Evolutionary conservation across 352 stramenopile genomes (phyloP), one percentile per base, ranked within the genome.

Genomic region (Globisporangium takayamanum): DNA sequence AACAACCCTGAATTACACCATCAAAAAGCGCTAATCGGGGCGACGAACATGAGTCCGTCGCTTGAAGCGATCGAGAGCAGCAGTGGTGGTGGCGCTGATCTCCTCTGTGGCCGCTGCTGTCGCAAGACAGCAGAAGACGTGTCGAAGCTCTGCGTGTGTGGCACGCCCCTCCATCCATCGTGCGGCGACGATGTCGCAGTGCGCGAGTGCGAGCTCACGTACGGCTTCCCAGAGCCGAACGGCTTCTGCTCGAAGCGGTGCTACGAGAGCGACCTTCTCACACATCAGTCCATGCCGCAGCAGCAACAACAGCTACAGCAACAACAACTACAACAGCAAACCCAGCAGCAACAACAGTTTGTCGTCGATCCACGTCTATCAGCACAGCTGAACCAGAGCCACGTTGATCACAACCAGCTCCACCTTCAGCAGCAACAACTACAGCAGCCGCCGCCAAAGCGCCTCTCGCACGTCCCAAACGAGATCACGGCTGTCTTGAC

Each of bases 401-500:
- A 39, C 33, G 33, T 39, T 12, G 33, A 39, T 12, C 33, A 10
- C 10, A 10, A 39, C 1, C 33, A 39, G 33, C 33, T 39, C 33
- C 33, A 39, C 10, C 33, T 39, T 39, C 33, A 49, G 45, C 51
- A 50, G 55, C 39, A 57, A 26, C 52, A 51, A 10, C 37, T 11
- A 18, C 50, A 18, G 5, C 50, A 51, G 18, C 36, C 18, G 14
- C 33, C 1, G 30, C 50, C 8, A 28, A 56, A 64, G 45, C 42
- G 44, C 2, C 14, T 51, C 20, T 36, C 50, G 45, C 25, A 60
- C 46, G 58, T 89, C 39, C 80, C 83, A 2, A 84, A 89, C 60
- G 78, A 85, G 50, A 67, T 86, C 55, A 85, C 71, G 30, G 80
- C 79, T 28, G 60, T 78, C 44, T 65, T 92, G 18, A 89, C 83